Evolutionary conservation across 2,329 filamentous ascomycete species (phyloP).

Genomic region (Talaromyces sp.): DNA sequence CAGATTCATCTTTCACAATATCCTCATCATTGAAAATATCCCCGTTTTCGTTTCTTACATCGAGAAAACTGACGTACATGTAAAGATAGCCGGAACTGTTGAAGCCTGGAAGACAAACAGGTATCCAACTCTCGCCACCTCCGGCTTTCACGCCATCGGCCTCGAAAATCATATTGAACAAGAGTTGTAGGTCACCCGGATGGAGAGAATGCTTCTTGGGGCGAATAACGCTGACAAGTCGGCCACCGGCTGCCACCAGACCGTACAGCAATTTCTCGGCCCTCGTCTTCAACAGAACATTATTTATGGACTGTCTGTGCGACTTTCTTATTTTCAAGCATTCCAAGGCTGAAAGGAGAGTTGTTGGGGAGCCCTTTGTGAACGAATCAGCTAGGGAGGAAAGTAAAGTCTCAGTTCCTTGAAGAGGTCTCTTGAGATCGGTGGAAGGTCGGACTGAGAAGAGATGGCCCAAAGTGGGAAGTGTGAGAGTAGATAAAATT

Average conservation of each 20-base stretch:
- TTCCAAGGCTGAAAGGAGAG: constrained; percentile 83
- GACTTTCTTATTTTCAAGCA: constrained; percentile 89
- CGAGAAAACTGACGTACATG: constrained; percentile 98
- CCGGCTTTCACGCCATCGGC: constrained; percentile 86
- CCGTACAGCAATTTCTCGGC: constrained; percentile 82
- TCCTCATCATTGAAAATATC: constrained; percentile 36
- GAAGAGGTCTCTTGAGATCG: constrained; percentile 80
- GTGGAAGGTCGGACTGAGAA: constrained; percentile 91
- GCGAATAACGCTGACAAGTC: constrained; percentile 88
- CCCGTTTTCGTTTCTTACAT: constrained; percentile 51
- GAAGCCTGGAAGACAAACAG: constrained; percentile 90
- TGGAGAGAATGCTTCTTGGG: constrained; percentile 94
- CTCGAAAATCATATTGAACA: constrained; percentile 99
- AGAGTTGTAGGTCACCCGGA: constrained; percentile 88
- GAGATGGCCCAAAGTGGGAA: constrained; percentile 79
- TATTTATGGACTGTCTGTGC: constrained; percentile 81
- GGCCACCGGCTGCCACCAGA: constrained; percentile 84
- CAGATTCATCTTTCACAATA: constrained; percentile 57
- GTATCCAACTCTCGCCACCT: constrained; percentile 97
- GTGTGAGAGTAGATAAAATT: constrained; percentile 88
- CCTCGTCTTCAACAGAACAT: constrained; percentile 73
- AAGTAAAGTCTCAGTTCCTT: constrained; percentile 85
- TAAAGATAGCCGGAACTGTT: constrained; percentile 96
- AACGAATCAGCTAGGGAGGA: constrained; percentile 93
- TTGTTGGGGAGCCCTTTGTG: constrained; percentile 84